Evolutionary conservation across 768 basidiomycete species (phyloP).

Genomic region (Mrakia frigida): DNA sequence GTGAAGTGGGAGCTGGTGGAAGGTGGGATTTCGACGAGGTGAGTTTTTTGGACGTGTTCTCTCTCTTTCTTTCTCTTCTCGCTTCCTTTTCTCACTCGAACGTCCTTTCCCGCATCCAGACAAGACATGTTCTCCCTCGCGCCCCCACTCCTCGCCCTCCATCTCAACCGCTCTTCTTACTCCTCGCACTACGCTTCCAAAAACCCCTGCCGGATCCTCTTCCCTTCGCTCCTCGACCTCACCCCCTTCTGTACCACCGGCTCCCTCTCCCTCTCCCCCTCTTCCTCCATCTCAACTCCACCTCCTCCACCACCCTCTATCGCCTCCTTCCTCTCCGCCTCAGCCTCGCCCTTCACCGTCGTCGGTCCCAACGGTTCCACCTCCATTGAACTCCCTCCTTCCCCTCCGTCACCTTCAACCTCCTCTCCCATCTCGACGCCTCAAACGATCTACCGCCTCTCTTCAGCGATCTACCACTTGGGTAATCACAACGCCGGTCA

Average conservation of each 20-base stretch:
- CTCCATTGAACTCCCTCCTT: not conserved
- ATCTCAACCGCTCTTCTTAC: conserved; percentile 86
- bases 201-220: conserved; percentile 72
- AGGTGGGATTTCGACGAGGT: conserved; percentile 87
- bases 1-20: conserved; percentile 67
- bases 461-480: conserved; percentile 84
- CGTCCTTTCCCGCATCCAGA: conserved; percentile 20
- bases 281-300: conserved; percentile 64
- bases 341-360: conserved; percentile 50
- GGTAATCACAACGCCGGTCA: conserved; percentile 87
- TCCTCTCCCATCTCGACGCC: conserved; percentile 45
- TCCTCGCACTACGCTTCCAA: conserved; percentile 70
- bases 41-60: conserved; percentile 45
- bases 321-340: conserved; percentile 38
- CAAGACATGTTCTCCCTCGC: conserved; percentile 53
- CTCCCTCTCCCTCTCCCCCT: conserved; percentile 60
- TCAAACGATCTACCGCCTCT: conserved; percentile 76
- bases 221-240: conserved; percentile 83
- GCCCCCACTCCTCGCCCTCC: conserved; percentile 76
- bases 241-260: conserved; percentile 82
- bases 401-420: not conserved
- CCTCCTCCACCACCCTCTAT: conserved; percentile 37
- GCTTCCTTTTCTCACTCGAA: conserved; percentile 15
- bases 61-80: not conserved
- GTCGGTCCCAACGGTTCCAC: conserved; percentile 51